A percentile compares a stretch with the other conserved stretches of the same genome.
Conservation (phyloP, 306 rosid genomes). For the Lablab purpureus region DNA sequence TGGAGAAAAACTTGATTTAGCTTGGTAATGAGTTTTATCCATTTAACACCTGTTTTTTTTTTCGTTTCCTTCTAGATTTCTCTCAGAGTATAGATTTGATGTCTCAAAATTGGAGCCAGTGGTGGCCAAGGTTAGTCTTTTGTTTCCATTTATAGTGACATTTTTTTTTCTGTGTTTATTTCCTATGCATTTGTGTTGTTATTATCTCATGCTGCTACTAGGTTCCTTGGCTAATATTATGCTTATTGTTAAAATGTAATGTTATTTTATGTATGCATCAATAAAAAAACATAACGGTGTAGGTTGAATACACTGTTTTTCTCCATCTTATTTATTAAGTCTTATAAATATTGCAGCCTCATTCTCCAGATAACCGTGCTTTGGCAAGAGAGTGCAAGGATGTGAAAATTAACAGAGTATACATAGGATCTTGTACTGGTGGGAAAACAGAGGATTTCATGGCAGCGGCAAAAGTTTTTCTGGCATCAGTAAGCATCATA, state of each 20-base stretch:
- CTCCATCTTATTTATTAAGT: too few relatives aligned
- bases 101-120: conserved; percentile 85
- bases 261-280: too few relatives aligned
- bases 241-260: too few relatives aligned
- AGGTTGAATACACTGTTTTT: too few relatives aligned
- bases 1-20: conserved; percentile 28
- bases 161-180: conserved; percentile 27
- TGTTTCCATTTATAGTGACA: conserved; percentile 16
- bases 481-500: conserved; percentile 71
- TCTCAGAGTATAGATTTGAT: conserved; percentile 83
- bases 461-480: conserved; percentile 85
- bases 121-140: conserved; percentile 80
- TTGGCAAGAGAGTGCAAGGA: conserved; percentile 97
- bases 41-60: conserved; percentile 4
- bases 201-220: background rate
- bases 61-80: conserved; percentile 69
- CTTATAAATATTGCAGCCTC: conserved; percentile 80
- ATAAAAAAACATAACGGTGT: too few relatives aligned
- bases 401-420: conserved; percentile 92
- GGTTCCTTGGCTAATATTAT: conserved; percentile 35
- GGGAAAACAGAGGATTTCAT: conserved; percentile 91
- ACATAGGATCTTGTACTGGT: conserved; percentile 97
- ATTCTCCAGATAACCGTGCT: conserved; percentile 95
- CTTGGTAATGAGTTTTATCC: conserved; percentile 13
- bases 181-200: background rate